A percentile compares a stretch with the other conserved stretches of the same genome.
Conservation (phyloP, 352 stramenopile genomes). For the Thraustotheca clavata region DNA sequence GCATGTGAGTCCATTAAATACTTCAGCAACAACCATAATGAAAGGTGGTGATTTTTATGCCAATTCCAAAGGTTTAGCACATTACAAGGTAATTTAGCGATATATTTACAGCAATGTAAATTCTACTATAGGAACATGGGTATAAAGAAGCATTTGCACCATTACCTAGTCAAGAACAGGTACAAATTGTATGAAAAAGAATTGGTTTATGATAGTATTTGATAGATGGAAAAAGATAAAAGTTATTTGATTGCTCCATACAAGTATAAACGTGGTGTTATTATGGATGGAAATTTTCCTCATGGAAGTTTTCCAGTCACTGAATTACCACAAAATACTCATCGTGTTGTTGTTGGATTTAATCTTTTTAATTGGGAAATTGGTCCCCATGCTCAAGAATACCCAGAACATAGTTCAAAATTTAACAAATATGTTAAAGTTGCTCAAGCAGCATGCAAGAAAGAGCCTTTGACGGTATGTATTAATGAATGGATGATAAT, state of each 20-base stretch:
- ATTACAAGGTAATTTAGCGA: constrained; percentile 33
- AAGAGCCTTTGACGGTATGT: constrained; percentile 12
- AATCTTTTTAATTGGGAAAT: constrained; percentile 66
- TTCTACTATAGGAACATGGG: background rate
- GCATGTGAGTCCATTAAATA: constrained; percentile 48
- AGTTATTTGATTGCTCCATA: constrained; percentile 29
- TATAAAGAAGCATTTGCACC: constrained; percentile 5
- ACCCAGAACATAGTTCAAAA: constrained; percentile 51
- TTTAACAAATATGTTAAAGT: constrained; percentile 74
- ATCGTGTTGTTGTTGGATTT: constrained; percentile 67
- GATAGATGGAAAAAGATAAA: background rate
- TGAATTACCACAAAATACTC: constrained; percentile 27
- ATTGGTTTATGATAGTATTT: background rate
- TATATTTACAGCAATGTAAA: background rate
- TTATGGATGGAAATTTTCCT: constrained; percentile 60
- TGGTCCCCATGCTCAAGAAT: constrained; percentile 45
- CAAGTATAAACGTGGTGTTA: constrained; percentile 43
- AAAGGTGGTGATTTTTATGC: constrained; percentile 55
- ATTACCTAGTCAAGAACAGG: background rate
- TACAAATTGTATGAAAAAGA: too few relatives aligned
- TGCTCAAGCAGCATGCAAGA: constrained; percentile 42
- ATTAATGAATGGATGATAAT: background rate
- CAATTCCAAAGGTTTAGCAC: constrained; percentile 35
- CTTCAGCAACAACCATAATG: constrained; percentile 22
- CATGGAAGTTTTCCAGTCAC: constrained; percentile 60